Base-by-base conservation (phyloP, 129 eudicot genomes). In the Logfia minima region DNA sequence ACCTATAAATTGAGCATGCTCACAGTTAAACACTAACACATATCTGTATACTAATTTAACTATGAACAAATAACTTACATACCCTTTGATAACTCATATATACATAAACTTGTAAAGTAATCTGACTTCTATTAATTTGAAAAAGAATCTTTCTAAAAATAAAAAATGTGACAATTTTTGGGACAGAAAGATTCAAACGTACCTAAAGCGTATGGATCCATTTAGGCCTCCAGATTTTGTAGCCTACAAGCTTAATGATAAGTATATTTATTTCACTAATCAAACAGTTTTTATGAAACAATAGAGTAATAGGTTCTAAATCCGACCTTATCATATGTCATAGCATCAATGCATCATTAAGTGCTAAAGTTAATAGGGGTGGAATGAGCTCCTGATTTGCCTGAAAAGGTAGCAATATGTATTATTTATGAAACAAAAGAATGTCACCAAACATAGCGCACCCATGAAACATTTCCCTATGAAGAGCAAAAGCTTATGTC, bases 171-270 rank as follows among this genome's bases (percentile, higher is more conserved):
- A 11, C 0, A 9, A 16, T 48, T 29, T 53, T 16, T 21, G 5
- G 41, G 61, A 59, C 24, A 59, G 26, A 59, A 16, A 7, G 61
- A 26, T 24, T 5, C 71, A n/a, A 19, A 11, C 35, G 24, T 91
- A 94, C 99, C 99, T 94, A 77, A 94, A 91, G 32, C 93, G 97
- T 80, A 94, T 86, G 17, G 99, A 94, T 78, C 99, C 99, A 94
- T 94, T 94, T 48, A 97, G 93, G 70, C 99, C 99, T 41, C 99
- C 99, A 76, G 99, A 19, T 87, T 94, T 94, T 81, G 99, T 87
- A 65, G 97, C 87, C 98, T 94, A 89, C 85, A 83, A 61, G 81
- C 82, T 84, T 78, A 83, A 82, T 21, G n/a, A 65, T 39, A 74
- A 77, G 53, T 6, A 67, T 69, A 59, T 76, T 56, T 79, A 55